These are phyloP conservation scores for Mycocentrospora acerina DNA, from an alignment of 2,329 filamentous ascomycete genomes.

Conservation along the genomic window DNA sequence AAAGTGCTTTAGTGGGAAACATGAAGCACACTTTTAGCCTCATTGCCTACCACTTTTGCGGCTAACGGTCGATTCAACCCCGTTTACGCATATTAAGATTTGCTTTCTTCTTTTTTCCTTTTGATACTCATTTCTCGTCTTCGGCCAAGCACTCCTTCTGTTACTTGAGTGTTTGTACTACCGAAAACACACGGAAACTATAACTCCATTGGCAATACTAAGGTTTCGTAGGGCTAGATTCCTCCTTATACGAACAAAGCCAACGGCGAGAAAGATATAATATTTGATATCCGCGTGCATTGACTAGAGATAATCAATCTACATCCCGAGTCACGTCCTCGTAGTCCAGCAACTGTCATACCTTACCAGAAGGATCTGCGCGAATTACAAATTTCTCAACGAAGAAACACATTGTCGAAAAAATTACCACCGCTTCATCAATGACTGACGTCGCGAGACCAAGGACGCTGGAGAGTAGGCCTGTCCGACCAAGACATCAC, in stretches of 20 bases:
- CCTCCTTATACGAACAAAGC: constrained; percentile 38
- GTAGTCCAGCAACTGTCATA: constrained; percentile 17
- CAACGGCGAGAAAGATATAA: constrained; percentile 38
- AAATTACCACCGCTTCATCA: constrained; percentile 15
- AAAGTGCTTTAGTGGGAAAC: too few relatives aligned
- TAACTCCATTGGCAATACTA: too few relatives aligned
- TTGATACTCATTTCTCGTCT: too few relatives aligned
- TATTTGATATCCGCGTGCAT: constrained; percentile 31
- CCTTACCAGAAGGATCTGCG: constrained; percentile 34
- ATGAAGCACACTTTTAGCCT: too few relatives aligned
- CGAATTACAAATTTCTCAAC: constrained; percentile 36
- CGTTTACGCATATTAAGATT: too few relatives aligned
- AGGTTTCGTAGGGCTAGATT: too few relatives aligned
- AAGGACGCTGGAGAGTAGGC: constrained; percentile 33
- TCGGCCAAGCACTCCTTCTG: too few relatives aligned
- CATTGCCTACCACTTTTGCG: too few relatives aligned
- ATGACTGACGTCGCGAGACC: constrained; percentile 44
- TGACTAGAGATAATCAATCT: constrained; percentile 28
- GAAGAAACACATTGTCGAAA: constrained; percentile 21
- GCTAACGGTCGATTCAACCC: too few relatives aligned
- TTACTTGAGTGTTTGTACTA: too few relatives aligned
- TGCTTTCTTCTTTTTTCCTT: too few relatives aligned
- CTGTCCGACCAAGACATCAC: constrained; percentile 33
- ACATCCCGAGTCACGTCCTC: constrained; percentile 20
- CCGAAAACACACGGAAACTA: too few relatives aligned